A percentile compares a stretch with the other conserved stretches of the same genome.
Evolutionary conservation across 1,284 basidiomycete genomes (phyloP).

Genomic region (Inonotus obliquus): DNA sequence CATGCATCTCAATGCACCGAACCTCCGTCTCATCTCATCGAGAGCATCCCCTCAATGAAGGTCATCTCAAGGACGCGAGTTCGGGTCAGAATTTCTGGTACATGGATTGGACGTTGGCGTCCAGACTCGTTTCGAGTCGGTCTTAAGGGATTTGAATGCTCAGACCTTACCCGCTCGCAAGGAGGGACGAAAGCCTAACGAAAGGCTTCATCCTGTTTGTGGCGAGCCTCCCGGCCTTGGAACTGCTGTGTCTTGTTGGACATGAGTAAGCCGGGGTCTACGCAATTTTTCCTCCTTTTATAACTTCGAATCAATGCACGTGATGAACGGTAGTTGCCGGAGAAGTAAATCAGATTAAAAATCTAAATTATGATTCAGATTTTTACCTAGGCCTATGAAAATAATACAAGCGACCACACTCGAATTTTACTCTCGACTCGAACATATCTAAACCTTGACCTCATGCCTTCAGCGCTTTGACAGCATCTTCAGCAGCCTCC

Average conservation of each 20-base stretch:
- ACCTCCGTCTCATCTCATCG: background rate
- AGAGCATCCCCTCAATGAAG: background rate
- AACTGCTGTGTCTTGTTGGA: slow-evolving; percentile 31
- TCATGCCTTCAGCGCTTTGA: background rate
- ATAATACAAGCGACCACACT: background rate
- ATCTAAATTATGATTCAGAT: no score
- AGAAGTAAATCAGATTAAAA: no score
- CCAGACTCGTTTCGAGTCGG: slow-evolving; percentile 47
- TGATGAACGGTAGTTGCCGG: background rate
- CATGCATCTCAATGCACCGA: slow-evolving; percentile 18
- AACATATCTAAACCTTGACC: background rate
- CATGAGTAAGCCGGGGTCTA: background rate
- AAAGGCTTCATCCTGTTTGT: slow-evolving; percentile 33
- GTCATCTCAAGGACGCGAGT: background rate
- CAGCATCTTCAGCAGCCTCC: slow-evolving; percentile 55
- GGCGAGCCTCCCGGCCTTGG: slow-evolving; percentile 50
- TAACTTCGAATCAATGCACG: background rate
- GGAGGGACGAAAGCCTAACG: slow-evolving; percentile 23
- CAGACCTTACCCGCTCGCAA: slow-evolving; percentile 63
- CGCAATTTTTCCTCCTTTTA: no score
- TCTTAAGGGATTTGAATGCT: slow-evolving; percentile 46
- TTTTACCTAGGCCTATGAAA: no score
- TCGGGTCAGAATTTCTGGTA: slow-evolving; percentile 40
- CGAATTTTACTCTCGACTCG: background rate
- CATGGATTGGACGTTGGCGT: slow-evolving; percentile 40